Percentiles rank a stretch among this genome's conserved stretches.
These are phyloP conservation scores for Endocladia muricata DNA, from an alignment of 31 red algal species.

Conservation along the genomic window DNA sequence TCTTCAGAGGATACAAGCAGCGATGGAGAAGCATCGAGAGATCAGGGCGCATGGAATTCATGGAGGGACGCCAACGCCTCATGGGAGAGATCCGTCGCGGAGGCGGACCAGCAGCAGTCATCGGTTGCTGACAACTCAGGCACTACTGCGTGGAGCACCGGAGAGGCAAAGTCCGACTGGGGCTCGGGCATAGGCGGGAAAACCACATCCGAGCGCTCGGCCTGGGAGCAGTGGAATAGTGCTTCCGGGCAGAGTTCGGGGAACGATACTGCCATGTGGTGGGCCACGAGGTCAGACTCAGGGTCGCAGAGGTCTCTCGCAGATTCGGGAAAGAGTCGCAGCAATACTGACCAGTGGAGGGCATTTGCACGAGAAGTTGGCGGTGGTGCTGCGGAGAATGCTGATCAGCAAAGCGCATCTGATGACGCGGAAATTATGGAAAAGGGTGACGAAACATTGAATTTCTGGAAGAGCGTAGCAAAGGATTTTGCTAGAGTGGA, in stretches of 20 bases:
- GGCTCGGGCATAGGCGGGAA: constrained; percentile 33
- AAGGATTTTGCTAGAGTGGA: constrained; percentile 6
- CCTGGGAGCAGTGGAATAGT: constrained; percentile 56
- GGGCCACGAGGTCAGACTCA: constrained; percentile 15
- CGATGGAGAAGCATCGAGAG: background rate
- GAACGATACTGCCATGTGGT: constrained; percentile 6
- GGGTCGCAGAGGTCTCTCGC: background rate
- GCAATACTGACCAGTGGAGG: constrained; percentile 27
- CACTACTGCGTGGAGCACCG: background rate
- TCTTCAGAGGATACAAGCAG: background rate
- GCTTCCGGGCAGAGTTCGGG: background rate
- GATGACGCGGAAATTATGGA: too few relatives aligned
- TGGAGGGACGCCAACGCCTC: constrained; percentile 41
- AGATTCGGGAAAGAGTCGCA: background rate
- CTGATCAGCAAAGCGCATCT: background rate
- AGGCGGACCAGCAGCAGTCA: background rate
- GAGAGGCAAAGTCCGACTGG: constrained; percentile 34
- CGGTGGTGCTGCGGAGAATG: background rate
- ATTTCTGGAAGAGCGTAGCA: constrained; percentile 28
- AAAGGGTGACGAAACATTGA: constrained; percentile 5
- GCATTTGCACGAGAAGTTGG: constrained; percentile 3
- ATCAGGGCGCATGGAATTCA: constrained; percentile 22
- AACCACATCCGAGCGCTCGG: constrained; percentile 48
- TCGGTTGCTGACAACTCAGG: background rate
- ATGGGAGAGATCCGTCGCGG: constrained; percentile 29